Evolutionary conservation across 2,329 filamentous ascomycete species (phyloP).

Genomic region (Hymenotorrendiella dingleyae): DNA sequence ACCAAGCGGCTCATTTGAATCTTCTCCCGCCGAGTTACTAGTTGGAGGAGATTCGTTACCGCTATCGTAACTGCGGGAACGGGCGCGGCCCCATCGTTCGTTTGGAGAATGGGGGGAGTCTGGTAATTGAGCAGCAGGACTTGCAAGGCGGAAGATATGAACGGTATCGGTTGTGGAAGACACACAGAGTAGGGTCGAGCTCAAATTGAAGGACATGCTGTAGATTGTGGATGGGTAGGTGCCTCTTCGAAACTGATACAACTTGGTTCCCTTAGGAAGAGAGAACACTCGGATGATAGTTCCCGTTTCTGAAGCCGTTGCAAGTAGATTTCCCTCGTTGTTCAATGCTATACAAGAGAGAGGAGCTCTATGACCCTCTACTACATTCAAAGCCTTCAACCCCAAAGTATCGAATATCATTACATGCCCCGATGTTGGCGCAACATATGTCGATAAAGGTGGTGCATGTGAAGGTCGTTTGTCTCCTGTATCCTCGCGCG

Average conservation of each 20-base stretch:
- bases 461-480: conserved; percentile 74
- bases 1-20: conserved; percentile 23
- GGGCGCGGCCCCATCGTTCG: conserved; percentile 29
- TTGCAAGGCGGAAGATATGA: conserved; percentile 82
- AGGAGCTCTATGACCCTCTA: conserved; percentile 90
- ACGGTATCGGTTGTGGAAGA: conserved; percentile 95
- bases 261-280: conserved; percentile 81
- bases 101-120: conserved; percentile 30
- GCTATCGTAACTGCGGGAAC: conserved; percentile 48
- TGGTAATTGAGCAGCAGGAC: conserved; percentile 34
- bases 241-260: conserved; percentile 92
- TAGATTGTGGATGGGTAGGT: conserved; percentile 95
- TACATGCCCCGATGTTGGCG: conserved; percentile 85
- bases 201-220: conserved; percentile 98
- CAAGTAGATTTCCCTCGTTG: conserved; percentile 83
- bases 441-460: conserved; percentile 68
- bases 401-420: conserved; percentile 87
- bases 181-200: conserved; percentile 86
- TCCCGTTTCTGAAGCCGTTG: conserved; percentile 93
- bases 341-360: conserved; percentile 88
- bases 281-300: conserved; percentile 97
- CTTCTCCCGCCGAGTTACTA: conserved; percentile 27
- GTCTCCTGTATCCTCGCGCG: conserved; percentile 53
- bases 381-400: conserved; percentile 87
- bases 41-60: conserved; percentile 43